Percentiles rank a stretch among this genome's conserved stretches.
phyloP scores from a whole-genome alignment of 345 rosid genomes.

The Mallotus nudiflorus region DNA sequence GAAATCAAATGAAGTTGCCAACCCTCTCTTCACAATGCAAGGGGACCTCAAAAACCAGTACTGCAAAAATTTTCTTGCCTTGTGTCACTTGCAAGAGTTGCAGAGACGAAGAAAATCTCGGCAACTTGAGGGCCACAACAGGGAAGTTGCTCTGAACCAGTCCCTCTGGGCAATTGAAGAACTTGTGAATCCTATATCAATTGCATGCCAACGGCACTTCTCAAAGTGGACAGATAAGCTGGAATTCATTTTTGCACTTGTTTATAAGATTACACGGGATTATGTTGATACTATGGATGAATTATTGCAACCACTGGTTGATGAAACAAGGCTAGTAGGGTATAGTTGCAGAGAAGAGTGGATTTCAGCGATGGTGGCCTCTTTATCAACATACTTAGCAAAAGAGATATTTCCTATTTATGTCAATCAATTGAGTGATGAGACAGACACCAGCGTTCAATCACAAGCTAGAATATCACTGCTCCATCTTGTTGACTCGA shows the following conservation, averaged over 20 bases:
- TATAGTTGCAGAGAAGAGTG: constrained; percentile 98
- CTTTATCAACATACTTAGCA: constrained; percentile 66
- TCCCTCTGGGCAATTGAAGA: constrained; percentile 99
- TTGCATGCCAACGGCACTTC: constrained; percentile 76
- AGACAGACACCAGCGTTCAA: constrained; percentile 32
- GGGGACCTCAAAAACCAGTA: constrained; percentile 69
- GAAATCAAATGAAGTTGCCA: constrained; percentile 48
- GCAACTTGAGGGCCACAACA: constrained; percentile 69
- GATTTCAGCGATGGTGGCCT: constrained; percentile 90
- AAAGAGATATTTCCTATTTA: constrained; percentile 74
- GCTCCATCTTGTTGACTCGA: constrained; percentile 90
- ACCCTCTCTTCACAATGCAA: constrained; percentile 80
- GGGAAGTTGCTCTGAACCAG: constrained; percentile 64
- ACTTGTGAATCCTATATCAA: constrained; percentile 78
- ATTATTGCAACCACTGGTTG: constrained; percentile 89
- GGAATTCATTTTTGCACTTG: constrained; percentile 87
- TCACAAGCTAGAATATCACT: constrained; percentile 67
- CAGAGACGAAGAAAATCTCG: constrained; percentile 80
- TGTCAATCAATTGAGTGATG: constrained; percentile 60
- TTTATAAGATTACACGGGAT: constrained; percentile 78
- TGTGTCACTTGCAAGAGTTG: constrained; percentile 78
- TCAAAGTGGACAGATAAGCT: constrained; percentile 76
- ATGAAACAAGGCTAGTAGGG: constrained; percentile 78
- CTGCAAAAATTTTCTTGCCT: constrained; percentile 75
- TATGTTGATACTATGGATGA: constrained; percentile 91